Percentiles rank a stretch among this genome's conserved stretches.
These are phyloP conservation scores for Talaromyces albobiverticillius DNA, from an alignment of 2,329 filamentous ascomycete genomes.

Conservation along the genomic window DNA sequence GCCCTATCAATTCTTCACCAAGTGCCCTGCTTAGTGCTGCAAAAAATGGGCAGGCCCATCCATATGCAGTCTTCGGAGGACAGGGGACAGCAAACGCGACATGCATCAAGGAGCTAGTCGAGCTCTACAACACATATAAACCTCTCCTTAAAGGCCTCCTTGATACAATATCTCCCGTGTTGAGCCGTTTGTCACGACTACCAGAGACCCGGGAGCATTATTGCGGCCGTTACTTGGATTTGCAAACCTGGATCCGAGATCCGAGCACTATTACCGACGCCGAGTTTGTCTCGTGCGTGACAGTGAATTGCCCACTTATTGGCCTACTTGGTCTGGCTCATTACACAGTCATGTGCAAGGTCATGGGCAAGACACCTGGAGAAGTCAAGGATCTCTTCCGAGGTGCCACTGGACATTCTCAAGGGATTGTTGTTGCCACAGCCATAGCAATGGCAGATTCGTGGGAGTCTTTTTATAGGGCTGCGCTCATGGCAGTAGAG, in stretches of 20 bases:
- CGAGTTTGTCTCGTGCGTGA: conserved; percentile 90
- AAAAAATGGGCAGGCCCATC: not conserved
- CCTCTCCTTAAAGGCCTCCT: not conserved
- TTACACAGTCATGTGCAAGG: conserved; percentile 90
- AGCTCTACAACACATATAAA: not conserved
- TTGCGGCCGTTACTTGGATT: conserved; percentile 49
- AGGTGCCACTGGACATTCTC: conserved; percentile 77
- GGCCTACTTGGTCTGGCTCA: conserved; percentile 93
- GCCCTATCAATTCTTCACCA: not conserved
- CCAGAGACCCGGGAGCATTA: conserved; percentile 1
- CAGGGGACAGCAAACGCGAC: conserved; percentile 2
- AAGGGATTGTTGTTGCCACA: conserved; percentile 90
- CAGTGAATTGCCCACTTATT: conserved; percentile 93
- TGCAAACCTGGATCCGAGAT: conserved; percentile 88
- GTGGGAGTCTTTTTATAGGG: conserved; percentile 86
- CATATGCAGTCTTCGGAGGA: not conserved
- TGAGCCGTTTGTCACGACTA: conserved; percentile 1
- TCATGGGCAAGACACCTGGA: conserved; percentile 83
- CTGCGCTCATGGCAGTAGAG: conserved; percentile 75
- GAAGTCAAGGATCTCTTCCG: conserved; percentile 57
- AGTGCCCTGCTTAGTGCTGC: not conserved
- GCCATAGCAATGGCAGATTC: conserved; percentile 84
- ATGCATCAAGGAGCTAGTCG: not conserved
- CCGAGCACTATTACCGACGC: conserved; percentile 88
- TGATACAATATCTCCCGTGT: not conserved